Evolutionary conservation across 2,329 filamentous ascomycete species (phyloP).

Genomic region (Rugonectria rugulosa): DNA sequence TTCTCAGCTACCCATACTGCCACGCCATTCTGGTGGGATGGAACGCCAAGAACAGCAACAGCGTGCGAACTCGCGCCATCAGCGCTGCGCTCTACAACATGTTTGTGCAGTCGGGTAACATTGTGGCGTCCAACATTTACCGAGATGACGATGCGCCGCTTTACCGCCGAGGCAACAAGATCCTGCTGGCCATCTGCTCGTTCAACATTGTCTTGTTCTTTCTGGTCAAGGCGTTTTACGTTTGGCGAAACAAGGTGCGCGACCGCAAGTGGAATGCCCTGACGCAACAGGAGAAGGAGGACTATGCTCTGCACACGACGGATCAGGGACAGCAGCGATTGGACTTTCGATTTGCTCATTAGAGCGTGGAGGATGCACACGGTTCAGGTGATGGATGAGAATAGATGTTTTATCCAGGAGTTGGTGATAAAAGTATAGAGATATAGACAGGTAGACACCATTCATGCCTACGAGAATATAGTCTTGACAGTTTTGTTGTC

Average conservation of each 20-base stretch:
- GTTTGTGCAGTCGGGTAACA: conserved; percentile 54
- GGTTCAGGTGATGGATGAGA: no score
- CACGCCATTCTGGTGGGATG: conserved; percentile 60
- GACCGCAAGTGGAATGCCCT: conserved; percentile 53
- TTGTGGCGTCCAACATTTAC: conserved; percentile 52
- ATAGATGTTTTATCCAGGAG: no score
- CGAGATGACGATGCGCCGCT: conserved; percentile 61
- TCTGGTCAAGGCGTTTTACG: conserved; percentile 54
- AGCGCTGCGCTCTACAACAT: conserved; percentile 69
- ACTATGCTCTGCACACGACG: conserved; percentile 57
- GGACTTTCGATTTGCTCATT: conserved; percentile 62
- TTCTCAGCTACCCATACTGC: conserved; percentile 58
- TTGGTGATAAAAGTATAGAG: no score
- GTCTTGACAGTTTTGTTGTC: no score
- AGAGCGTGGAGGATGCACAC: no score
- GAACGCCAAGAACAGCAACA: conserved; percentile 68
- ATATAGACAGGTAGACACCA: no score
- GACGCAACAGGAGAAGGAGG: conserved; percentile 53
- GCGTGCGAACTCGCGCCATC: conserved; percentile 68
- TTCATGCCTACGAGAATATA: no score
- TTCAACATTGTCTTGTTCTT: conserved; percentile 57
- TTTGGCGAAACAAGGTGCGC: conserved; percentile 55
- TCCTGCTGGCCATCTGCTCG: conserved; percentile 55
- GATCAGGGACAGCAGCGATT: conserved; percentile 63
- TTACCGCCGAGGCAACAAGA: conserved; percentile 58